phyloP scores from a whole-genome alignment of 192 early-diverging fungal genomes.

The Geranomyces michiganensis region DNA sequence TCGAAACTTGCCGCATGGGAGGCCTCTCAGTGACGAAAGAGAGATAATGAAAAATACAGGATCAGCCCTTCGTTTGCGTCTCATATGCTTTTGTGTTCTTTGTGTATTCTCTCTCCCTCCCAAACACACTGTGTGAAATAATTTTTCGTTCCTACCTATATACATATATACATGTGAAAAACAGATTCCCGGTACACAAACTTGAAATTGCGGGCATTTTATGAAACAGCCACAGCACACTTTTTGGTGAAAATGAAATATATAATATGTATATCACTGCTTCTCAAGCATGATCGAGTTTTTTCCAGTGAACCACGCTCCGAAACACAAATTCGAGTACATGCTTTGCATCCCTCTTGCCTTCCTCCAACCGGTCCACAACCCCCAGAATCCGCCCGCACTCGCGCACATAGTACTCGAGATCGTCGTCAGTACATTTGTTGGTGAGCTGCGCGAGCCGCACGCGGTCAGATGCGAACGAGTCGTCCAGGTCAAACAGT shows the following conservation, averaged over 20 bases:
- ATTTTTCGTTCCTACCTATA: too few species aligned
- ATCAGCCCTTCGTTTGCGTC: too few species aligned
- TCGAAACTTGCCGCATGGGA: not conserved
- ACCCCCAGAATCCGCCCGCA: constrained; percentile 64
- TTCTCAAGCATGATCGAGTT: constrained; percentile 48
- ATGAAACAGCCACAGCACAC: too few species aligned
- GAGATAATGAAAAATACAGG: too few species aligned
- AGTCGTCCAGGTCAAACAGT: constrained; percentile 67
- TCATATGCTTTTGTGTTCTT: too few species aligned
- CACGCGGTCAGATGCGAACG: constrained; percentile 57
- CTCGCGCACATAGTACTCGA: constrained; percentile 68
- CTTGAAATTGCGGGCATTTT: too few species aligned
- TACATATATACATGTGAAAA: too few species aligned
- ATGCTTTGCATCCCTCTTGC: constrained; percentile 53
- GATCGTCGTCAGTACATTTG: constrained; percentile 67
- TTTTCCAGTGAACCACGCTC: constrained; percentile 65
- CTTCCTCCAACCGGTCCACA: constrained; percentile 50
- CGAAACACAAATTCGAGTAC: constrained; percentile 61
- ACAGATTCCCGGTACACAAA: too few species aligned
- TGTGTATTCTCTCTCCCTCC: too few species aligned
- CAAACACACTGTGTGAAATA: too few species aligned
- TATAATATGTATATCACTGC: too few species aligned
- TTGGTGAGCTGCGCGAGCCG: constrained; percentile 62
- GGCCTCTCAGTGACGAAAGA: not conserved
- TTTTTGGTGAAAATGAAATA: too few species aligned